A percentile compares a stretch with the other conserved stretches of the same genome.
Evolutionary conservation across 768 basidiomycete species (phyloP).

Genomic region (Tylopilus sp.): DNA sequence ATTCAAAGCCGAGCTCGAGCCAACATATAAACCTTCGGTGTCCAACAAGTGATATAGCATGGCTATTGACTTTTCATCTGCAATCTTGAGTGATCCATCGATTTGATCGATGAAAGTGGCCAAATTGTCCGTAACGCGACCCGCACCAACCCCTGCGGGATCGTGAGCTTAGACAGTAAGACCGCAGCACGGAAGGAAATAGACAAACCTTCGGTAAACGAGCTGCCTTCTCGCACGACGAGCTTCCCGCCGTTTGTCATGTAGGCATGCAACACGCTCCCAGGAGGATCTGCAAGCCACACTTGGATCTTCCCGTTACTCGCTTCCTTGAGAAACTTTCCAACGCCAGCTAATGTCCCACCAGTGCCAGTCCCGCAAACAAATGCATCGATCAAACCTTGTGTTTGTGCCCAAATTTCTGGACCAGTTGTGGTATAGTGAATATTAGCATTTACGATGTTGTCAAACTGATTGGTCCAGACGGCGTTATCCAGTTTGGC

Average conservation of each 20-base stretch:
- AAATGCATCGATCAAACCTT: constrained; percentile 80
- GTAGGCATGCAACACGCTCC: constrained; percentile 85
- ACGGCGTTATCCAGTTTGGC: constrained; percentile 71
- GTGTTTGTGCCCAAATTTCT: constrained; percentile 91
- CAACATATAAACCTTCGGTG: constrained; percentile 90
- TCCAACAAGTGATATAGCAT: constrained; percentile 95
- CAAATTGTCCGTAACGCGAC: constrained; percentile 90
- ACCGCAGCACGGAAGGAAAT: background rate
- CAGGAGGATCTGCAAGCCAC: constrained; percentile 97
- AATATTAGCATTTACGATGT: constrained; percentile 85
- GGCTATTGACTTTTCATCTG: constrained; percentile 84
- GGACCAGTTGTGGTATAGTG: constrained; percentile 93
- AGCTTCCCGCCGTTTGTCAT: constrained; percentile 77
- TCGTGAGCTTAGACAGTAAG: constrained; percentile 1
- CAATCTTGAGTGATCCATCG: constrained; percentile 81
- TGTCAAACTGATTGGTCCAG: constrained; percentile 99
- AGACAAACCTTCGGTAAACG: constrained; percentile 83
- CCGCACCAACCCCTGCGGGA: constrained; percentile 89
- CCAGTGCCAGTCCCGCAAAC: constrained; percentile 94
- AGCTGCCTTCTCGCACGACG: constrained; percentile 72
- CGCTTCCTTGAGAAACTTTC: constrained; percentile 80
- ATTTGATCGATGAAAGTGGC: constrained; percentile 75
- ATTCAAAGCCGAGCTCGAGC: constrained; percentile 91
- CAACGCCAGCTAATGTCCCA: constrained; percentile 91
- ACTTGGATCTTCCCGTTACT: constrained; percentile 75